Evolutionary conservation across 805 yeast species (phyloP).

Genomic region (Myxozyma sirexii): DNA sequence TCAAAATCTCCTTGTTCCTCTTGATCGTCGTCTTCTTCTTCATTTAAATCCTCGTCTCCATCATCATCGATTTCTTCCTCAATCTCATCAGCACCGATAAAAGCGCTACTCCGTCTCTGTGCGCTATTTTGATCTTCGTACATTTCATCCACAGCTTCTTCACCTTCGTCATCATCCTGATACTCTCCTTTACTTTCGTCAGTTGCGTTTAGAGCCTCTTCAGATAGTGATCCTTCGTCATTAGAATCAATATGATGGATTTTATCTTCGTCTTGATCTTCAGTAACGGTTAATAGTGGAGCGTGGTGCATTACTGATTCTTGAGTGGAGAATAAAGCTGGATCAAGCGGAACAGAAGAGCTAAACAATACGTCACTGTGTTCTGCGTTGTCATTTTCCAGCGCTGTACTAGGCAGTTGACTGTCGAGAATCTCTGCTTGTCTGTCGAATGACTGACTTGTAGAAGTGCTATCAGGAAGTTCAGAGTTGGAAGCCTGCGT

Average conservation of each 20-base stretch:
- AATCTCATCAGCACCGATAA: slow-evolving; percentile 1
- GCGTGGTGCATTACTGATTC: background rate
- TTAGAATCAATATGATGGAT: background rate
- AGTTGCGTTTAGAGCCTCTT: slow-evolving; percentile 1
- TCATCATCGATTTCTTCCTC: background rate
- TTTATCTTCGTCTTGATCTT: background rate
- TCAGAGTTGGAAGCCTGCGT: background rate
- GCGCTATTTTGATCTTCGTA: slow-evolving; percentile 7
- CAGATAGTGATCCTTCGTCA: background rate
- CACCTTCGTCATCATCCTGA: slow-evolving; percentile 17
- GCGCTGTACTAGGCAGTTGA: background rate
- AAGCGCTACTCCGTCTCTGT: slow-evolving; percentile 1
- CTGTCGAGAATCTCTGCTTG: background rate
- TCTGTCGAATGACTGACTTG: background rate
- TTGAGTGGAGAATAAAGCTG: slow-evolving; percentile 9
- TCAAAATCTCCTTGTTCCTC: slow-evolving; percentile 5
- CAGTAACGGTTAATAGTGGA: background rate
- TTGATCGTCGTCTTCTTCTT: background rate
- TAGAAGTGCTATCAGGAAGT: background rate
- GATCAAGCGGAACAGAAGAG: slow-evolving; percentile 9
- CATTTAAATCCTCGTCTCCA: background rate
- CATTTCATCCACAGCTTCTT: slow-evolving; percentile 2
- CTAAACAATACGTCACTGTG: background rate
- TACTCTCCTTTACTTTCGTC: slow-evolving; percentile 9
- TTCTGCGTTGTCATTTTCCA: background rate